Conservation (phyloP, 2,329 filamentous ascomycete species). For the Pezicula radicicola region DNA sequence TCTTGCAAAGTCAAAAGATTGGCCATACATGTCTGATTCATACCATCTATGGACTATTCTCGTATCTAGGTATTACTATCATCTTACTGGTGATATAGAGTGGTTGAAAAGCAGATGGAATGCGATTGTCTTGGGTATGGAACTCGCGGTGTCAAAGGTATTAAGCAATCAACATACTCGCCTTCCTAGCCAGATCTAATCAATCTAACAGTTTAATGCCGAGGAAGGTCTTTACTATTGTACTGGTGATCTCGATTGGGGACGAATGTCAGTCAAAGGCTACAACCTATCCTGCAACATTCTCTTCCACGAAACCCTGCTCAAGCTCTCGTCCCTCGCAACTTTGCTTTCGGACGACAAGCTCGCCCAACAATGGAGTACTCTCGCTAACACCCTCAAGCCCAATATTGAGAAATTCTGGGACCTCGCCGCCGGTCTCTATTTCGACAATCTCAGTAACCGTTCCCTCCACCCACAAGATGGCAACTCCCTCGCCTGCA, state of each 20-base stretch:
- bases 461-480: constrained; percentile 44
- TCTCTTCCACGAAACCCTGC: constrained; percentile 6
- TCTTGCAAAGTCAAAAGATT: constrained; percentile 1
- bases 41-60: constrained; percentile 9
- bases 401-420: constrained; percentile 37
- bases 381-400: background rate
- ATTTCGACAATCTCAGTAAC: constrained; percentile 45
- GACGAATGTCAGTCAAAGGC: constrained; percentile 3
- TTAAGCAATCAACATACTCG: background rate
- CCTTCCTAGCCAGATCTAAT: constrained; percentile 31
- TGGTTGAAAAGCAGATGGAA: constrained; percentile 28
- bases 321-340: constrained; percentile 5
- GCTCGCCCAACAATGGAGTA: background rate
- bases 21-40: constrained; percentile 9
- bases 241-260: constrained; percentile 3
- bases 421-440: constrained; percentile 38
- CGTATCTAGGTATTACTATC: constrained; percentile 23
- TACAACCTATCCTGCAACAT: constrained; percentile 8
- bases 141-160: background rate
- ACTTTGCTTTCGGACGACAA: background rate
- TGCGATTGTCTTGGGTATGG: constrained; percentile 25
- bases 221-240: constrained; percentile 14
- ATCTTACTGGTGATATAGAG: constrained; percentile 17
- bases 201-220: background rate
- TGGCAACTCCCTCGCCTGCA: constrained; percentile 45